phyloP scores from a whole-genome alignment of 257 asterid species.

The Haberlea rhodopensis region DNA sequence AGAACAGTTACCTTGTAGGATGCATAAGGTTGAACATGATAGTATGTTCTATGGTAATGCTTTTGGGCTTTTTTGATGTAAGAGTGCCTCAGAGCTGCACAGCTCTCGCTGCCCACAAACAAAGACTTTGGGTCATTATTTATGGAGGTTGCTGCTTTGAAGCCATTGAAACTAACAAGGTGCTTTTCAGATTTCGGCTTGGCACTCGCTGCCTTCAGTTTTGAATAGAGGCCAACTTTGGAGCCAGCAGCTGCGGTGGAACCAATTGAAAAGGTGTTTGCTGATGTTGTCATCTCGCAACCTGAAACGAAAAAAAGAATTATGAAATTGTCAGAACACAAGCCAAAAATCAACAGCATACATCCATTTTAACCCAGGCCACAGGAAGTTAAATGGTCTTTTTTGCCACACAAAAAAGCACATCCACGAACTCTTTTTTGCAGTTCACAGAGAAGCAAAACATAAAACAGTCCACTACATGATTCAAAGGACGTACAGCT shows the following conservation, averaged over 20 bases:
- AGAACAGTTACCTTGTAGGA: slow-evolving; percentile 81
- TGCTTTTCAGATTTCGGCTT: slow-evolving; percentile 42
- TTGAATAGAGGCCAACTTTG: slow-evolving; percentile 35
- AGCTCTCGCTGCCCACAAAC: slow-evolving; percentile 48
- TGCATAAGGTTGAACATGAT: slow-evolving; percentile 62
- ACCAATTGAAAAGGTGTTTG: slow-evolving; percentile 53
- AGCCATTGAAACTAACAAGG: slow-evolving; percentile 50
- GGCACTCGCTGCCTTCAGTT: slow-evolving; percentile 43
- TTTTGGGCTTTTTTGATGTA: slow-evolving; percentile 34
- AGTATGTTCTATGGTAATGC: slow-evolving; percentile 33
- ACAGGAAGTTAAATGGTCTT: neutral
- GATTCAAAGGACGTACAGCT: too few relatives aligned
- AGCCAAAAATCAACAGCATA: slow-evolving; percentile 6
- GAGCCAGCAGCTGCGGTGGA: slow-evolving; percentile 46
- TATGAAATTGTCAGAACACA: neutral
- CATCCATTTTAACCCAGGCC: neutral
- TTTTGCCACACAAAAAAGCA: neutral
- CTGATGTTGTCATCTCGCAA: slow-evolving; percentile 65
- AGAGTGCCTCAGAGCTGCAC: slow-evolving; percentile 34
- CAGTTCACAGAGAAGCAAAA: neutral
- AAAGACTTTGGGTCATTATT: slow-evolving; percentile 39
- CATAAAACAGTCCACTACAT: too few relatives aligned
- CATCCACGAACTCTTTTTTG: neutral
- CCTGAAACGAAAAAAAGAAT: slow-evolving; percentile 34
- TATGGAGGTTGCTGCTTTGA: slow-evolving; percentile 40